Conservation (phyloP, 164 flowering plant species). For the Sedum album region DNA sequence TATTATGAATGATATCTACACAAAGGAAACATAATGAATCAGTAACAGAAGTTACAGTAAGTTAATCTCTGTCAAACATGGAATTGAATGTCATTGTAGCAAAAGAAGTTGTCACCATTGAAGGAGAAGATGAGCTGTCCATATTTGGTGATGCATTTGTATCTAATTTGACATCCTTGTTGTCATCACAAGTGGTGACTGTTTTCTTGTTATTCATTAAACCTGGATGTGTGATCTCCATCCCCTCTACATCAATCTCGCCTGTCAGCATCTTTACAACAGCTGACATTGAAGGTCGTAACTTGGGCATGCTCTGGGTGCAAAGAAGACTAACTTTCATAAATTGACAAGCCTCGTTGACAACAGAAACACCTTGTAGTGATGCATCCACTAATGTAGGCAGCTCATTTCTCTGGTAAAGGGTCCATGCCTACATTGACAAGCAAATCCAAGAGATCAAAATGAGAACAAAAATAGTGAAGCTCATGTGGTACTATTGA, state of each 20-base stretch:
- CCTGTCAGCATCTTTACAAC: constrained; percentile 36
- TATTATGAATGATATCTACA: not conserved
- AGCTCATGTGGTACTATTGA: not conserved
- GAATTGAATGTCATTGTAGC: constrained; percentile 42
- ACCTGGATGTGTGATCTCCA: constrained; percentile 25
- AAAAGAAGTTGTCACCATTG: constrained; percentile 17
- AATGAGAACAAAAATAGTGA: not conserved
- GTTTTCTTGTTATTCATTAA: constrained; percentile 19
- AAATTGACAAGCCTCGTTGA: constrained; percentile 29
- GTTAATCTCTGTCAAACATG: constrained; percentile 25
- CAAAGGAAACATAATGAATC: not conserved
- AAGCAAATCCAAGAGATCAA: too few species aligned
- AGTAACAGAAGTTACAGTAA: not conserved
- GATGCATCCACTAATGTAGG: constrained; percentile 24
- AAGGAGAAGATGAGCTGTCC: constrained; percentile 13
- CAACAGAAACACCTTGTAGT: constrained; percentile 20
- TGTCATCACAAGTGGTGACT: not conserved
- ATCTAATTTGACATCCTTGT: not conserved
- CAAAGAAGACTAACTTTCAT: constrained; percentile 40
- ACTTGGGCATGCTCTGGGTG: constrained; percentile 36
- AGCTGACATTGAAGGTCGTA: constrained; percentile 42
- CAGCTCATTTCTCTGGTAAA: constrained; percentile 21
- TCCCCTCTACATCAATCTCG: constrained; percentile 17
- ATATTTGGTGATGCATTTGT: constrained; percentile 12
- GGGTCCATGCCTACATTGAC: constrained; percentile 34